Percentiles rank a stretch among this genome's conserved stretches.
Evolutionary conservation across 202 grass and related monocot species (phyloP).

Genomic region (Cymbopogon flexuosus): DNA sequence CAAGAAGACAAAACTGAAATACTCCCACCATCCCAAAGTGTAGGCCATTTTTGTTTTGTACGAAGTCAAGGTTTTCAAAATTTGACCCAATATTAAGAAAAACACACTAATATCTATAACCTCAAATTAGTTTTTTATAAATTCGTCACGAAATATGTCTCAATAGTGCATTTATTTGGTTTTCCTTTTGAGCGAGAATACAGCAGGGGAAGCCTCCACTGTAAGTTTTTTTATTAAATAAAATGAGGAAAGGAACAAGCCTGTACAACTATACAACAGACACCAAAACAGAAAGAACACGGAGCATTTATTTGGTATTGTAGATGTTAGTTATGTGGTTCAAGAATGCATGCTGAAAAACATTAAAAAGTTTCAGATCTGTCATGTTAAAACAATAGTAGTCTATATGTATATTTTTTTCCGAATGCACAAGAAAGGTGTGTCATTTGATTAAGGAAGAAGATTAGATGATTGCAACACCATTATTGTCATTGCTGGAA

Average conservation of each 20-base stretch:
- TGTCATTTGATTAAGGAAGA: not conserved
- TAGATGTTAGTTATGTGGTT: not conserved
- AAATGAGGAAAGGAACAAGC: too few species aligned
- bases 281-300: not conserved
- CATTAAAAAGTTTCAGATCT: not conserved
- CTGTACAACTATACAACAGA: too few species aligned
- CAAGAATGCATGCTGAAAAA: not conserved
- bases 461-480: not conserved
- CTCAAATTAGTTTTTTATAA: not conserved
- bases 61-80: not conserved
- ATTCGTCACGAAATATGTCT: not conserved
- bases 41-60: not conserved
- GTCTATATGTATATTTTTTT: not conserved
- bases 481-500: not conserved
- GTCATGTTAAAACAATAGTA: not conserved
- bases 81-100: not conserved
- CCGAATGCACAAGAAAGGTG: not conserved
- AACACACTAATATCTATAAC: not conserved
- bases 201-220: too few species aligned
- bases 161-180: too few species aligned
- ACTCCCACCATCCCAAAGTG: not conserved
- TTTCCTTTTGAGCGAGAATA: too few species aligned
- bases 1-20: not conserved
- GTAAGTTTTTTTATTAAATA: too few species aligned
- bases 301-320: not conserved